These are phyloP conservation scores for Xanthoceras sorbifolium DNA, from an alignment of 345 rosid species.

Conservation along the genomic window DNA sequence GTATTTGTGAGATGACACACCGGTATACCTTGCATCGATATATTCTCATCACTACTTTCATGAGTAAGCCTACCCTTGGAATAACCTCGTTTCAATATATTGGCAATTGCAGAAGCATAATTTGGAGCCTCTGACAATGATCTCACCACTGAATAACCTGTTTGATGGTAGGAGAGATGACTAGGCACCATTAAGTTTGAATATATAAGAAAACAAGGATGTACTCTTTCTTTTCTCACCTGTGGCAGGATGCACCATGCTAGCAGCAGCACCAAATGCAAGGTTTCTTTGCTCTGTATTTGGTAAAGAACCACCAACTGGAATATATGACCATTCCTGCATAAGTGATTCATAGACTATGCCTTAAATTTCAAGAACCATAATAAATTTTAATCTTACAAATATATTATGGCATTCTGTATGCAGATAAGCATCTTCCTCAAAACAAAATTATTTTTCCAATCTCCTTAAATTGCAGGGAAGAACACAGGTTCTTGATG, in stretches of 20 bases:
- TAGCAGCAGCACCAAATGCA: constrained; percentile 97
- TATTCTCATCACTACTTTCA: constrained; percentile 41
- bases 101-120: constrained; percentile 81
- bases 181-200: constrained; percentile 16
- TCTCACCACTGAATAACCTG: constrained; percentile 96
- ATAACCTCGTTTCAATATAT: constrained; percentile 49
- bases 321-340: constrained; percentile 99
- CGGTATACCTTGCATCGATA: constrained; percentile 79
- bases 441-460: neutral
- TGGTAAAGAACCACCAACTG: constrained; percentile 96
- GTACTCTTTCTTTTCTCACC: constrained; percentile 41
- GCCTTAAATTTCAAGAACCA: constrained; percentile 3
- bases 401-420: constrained; percentile 1
- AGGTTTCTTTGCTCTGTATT: constrained; percentile 88
- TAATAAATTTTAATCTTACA: constrained; percentile 7
- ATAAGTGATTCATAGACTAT: constrained; percentile 16
- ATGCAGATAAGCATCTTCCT: neutral
- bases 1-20: neutral
- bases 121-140: constrained; percentile 95
- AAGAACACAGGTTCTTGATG: neutral
- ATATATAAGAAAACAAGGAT: constrained; percentile 12
- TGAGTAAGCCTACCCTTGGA: constrained; percentile 33
- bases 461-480: neutral
- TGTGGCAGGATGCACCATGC: constrained; percentile 98
- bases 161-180: constrained; percentile 21